Conservation (phyloP, 2,329 filamentous ascomycete genomes). For the Coleophoma cylindrospora region DNA sequence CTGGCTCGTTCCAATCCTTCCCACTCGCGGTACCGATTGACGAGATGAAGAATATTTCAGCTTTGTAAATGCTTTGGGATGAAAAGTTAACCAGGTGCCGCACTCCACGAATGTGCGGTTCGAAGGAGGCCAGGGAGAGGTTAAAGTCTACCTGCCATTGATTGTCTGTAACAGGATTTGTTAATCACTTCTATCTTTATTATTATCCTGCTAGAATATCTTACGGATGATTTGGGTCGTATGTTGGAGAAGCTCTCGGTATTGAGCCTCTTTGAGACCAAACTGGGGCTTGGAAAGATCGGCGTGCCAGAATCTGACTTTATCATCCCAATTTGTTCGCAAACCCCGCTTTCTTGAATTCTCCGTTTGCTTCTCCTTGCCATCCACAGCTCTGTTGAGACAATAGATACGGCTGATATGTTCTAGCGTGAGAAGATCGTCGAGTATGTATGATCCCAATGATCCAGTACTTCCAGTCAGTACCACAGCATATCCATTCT, state of each 20-base stretch:
- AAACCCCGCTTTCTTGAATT: constrained; percentile 33
- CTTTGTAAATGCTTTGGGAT: not conserved
- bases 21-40: constrained; percentile 16
- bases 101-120: constrained; percentile 29
- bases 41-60: constrained; percentile 21
- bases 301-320: constrained; percentile 41
- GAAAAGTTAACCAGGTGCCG: constrained; percentile 28
- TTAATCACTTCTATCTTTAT: no score
- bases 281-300: constrained; percentile 42
- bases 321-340: constrained; percentile 23
- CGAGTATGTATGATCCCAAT: constrained; percentile 41
- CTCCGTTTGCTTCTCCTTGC: constrained; percentile 1
- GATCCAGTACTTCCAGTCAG: constrained; percentile 43
- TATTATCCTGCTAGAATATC: constrained; percentile 23
- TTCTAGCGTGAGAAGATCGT: constrained; percentile 25
- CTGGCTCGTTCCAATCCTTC: constrained; percentile 8
- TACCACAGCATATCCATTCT: not conserved
- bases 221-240: constrained; percentile 23
- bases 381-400: constrained; percentile 33
- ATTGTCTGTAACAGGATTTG: constrained; percentile 3
- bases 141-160: constrained; percentile 34
- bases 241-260: constrained; percentile 7
- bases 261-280: constrained; percentile 31
- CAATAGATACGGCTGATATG: constrained; percentile 37
- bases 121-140: constrained; percentile 26